Evolutionary conservation across 352 stramenopile species (phyloP).

Genomic region (Pythium rhizo-oryzae): DNA sequence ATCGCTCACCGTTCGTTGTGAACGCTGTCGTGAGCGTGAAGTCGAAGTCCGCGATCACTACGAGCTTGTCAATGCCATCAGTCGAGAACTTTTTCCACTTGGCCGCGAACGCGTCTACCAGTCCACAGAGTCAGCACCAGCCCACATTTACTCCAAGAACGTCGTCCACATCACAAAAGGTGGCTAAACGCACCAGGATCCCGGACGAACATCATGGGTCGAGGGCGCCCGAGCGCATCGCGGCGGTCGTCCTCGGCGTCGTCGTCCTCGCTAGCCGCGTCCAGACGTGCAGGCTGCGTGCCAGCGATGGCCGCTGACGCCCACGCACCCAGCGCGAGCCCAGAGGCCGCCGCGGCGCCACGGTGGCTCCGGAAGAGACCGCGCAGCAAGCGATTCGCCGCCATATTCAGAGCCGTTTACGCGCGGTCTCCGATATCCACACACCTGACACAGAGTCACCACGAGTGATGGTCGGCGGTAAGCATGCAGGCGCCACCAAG

Average conservation of each 20-base stretch:
- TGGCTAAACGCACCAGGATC: slow-evolving; percentile 1
- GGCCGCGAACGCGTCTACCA: slow-evolving; percentile 58
- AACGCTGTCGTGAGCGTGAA: slow-evolving; percentile 78
- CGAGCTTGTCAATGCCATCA: slow-evolving; percentile 64
- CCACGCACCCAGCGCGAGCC: not conserved
- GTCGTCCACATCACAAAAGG: not conserved
- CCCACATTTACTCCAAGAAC: not conserved
- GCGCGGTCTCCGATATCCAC: not conserved
- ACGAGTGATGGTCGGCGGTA: slow-evolving; percentile 11
- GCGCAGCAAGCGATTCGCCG: slow-evolving; percentile 7
- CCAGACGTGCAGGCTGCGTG: not conserved
- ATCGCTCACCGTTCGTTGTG: slow-evolving; percentile 32
- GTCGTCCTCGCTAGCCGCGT: not conserved
- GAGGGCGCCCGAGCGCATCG: slow-evolving; percentile 6
- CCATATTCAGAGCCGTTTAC: slow-evolving; percentile 1
- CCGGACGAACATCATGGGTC: slow-evolving; percentile 21
- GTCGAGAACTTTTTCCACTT: slow-evolving; percentile 81
- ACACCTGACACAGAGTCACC: not conserved
- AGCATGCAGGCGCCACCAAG: not conserved
- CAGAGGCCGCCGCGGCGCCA: slow-evolving; percentile 1
- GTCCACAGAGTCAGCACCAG: not conserved
- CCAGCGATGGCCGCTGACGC: not conserved
- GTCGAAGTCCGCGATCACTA: slow-evolving; percentile 87
- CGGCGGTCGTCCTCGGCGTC: not conserved
- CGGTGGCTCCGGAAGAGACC: slow-evolving; percentile 8